Conservation (phyloP, 2,329 filamentous ascomycete genomes). For the Aspergillus spinulosporus region DNA sequence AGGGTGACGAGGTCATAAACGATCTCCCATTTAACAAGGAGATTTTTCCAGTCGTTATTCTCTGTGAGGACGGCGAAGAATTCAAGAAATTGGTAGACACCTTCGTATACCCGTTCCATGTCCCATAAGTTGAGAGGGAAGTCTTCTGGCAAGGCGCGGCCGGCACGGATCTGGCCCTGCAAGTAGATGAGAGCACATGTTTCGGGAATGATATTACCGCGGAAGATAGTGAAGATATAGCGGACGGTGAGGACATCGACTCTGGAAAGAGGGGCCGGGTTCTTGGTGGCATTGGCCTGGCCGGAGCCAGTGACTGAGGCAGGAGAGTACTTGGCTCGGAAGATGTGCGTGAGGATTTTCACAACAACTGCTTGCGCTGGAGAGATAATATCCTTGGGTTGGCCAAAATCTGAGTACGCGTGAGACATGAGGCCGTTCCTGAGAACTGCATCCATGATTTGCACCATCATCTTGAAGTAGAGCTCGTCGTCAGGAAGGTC, state of each 20-base stretch:
- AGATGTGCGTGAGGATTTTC: conserved; percentile 86
- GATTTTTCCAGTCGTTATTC: conserved; percentile 75
- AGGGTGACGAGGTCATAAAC: conserved; percentile 85
- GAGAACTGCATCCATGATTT: conserved; percentile 91
- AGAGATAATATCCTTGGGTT: conserved; percentile 93
- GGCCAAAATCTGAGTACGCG: conserved; percentile 86
- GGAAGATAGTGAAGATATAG: conserved; percentile 90
- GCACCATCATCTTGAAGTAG: conserved; percentile 94
- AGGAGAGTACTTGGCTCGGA: conserved; percentile 63
- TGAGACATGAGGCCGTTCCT: conserved; percentile 87
- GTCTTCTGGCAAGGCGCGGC: conserved; percentile 73
- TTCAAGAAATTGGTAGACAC: conserved; percentile 89
- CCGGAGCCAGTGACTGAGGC: conserved; percentile 46
- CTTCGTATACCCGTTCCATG: conserved; percentile 95
- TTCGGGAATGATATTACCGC: conserved; percentile 88
- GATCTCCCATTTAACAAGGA: conserved; percentile 89
- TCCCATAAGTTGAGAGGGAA: conserved; percentile 97
- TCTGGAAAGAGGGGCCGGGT: conserved; percentile 55
- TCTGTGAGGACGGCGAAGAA: conserved; percentile 90
- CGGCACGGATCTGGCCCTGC: conserved; percentile 82
- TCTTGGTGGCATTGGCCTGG: conserved; percentile 58
- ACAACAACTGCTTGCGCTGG: conserved; percentile 92
- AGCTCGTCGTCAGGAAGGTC: conserved; percentile 90
- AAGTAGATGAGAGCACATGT: conserved; percentile 92
- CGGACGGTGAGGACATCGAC: conserved; percentile 71